Conservation (phyloP, 148 eudicot genomes). For the Chenopodium album region DNA sequence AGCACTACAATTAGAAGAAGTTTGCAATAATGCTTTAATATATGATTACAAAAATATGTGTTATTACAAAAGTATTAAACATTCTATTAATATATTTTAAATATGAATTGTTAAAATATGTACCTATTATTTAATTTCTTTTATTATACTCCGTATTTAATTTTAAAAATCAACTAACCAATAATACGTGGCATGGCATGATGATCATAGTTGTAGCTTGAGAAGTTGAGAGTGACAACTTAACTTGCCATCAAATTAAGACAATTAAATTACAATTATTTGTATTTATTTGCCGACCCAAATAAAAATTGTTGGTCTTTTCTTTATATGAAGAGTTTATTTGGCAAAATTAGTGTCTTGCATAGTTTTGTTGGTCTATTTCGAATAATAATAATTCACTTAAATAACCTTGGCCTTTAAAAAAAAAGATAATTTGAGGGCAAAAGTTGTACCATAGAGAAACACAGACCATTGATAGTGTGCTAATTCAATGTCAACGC, state of each 20-base stretch:
- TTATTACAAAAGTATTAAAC: too few relatives aligned
- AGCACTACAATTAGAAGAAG: too few relatives aligned
- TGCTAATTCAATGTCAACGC: slow-evolving; percentile 4
- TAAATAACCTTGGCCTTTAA: not conserved
- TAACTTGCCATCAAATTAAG: not conserved
- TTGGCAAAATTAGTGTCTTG: not conserved
- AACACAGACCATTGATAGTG: not conserved
- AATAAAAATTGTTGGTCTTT: not conserved
- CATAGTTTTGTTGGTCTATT: not conserved
- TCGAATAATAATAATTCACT: not conserved
- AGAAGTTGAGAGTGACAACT: not conserved
- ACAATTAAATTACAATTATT: not conserved
- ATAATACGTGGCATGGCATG: not conserved
- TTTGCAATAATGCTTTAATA: too few relatives aligned
- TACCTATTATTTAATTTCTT: too few relatives aligned
- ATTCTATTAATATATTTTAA: too few relatives aligned
- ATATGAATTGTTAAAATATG: too few relatives aligned
- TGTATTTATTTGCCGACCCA: not conserved
- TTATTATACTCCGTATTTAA: too few relatives aligned
- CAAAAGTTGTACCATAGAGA: not conserved
- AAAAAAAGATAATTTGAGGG: not conserved
- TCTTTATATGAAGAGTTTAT: not conserved
- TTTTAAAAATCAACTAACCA: not conserved
- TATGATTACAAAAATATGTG: too few relatives aligned
- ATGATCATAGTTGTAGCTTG: not conserved